Percentiles rank a stretch among this genome's conserved stretches.
phyloP scores from a whole-genome alignment of 2,329 filamentous ascomycete genomes.

The Stenocarpella maydis region DNA sequence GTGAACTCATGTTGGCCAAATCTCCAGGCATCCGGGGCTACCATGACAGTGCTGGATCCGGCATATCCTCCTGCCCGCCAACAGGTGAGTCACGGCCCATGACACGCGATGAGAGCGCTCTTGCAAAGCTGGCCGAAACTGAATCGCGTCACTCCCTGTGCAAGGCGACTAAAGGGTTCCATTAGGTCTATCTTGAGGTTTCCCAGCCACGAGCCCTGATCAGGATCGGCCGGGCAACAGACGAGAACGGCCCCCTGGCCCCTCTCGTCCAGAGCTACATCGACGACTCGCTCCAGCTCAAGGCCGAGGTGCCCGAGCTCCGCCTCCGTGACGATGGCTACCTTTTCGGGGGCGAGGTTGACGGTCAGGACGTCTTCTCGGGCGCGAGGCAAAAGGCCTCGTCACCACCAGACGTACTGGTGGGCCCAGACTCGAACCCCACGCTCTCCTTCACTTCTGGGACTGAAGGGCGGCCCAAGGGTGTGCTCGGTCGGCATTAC shows the following conservation, averaged over 20 bases:
- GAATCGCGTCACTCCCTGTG: no score
- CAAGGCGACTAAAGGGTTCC: background rate
- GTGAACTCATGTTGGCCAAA: background rate
- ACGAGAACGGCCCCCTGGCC: conserved; percentile 68
- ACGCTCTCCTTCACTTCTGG: conserved; percentile 81
- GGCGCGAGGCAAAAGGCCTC: conserved; percentile 58
- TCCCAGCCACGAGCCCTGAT: conserved; percentile 75
- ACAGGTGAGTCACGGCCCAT: conserved; percentile 48
- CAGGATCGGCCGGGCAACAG: conserved; percentile 74
- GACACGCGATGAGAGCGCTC: background rate
- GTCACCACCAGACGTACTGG: conserved; percentile 72
- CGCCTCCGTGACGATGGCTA: conserved; percentile 75
- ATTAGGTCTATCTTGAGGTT: conserved; percentile 72
- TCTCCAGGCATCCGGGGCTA: conserved; percentile 64
- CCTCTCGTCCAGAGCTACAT: conserved; percentile 69
- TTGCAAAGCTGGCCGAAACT: background rate
- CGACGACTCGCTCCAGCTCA: conserved; percentile 74
- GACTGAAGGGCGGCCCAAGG: conserved; percentile 51
- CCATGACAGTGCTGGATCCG: conserved; percentile 77
- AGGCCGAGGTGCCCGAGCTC: conserved; percentile 78
- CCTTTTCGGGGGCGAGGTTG: conserved; percentile 72
- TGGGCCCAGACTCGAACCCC: conserved; percentile 85
- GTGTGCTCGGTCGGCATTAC: conserved; percentile 87
- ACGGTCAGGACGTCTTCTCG: conserved; percentile 67
- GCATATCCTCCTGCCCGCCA: conserved; percentile 83